Conservation (phyloP, 345 rosid genomes). For the Cardamine occulta region DNA sequence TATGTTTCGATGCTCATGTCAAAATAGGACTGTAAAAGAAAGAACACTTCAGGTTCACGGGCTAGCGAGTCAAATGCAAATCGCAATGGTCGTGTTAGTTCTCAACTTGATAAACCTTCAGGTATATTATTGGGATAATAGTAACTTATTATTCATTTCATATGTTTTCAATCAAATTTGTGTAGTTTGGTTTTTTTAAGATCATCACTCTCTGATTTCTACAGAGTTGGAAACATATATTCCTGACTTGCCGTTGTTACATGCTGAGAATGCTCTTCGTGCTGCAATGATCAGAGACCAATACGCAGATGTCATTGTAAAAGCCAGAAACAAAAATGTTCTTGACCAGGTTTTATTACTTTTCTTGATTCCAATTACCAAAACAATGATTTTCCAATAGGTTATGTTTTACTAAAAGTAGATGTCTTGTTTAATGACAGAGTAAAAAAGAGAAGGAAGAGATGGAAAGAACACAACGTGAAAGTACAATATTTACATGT, state of each 20-base stretch:
- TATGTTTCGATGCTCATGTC: neutral
- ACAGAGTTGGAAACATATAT: conserved; percentile 53
- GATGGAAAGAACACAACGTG: conserved; percentile 68
- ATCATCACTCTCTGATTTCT: conserved; percentile 8
- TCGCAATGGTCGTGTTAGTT: conserved; percentile 58
- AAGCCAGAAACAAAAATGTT: conserved; percentile 68
- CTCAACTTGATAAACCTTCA: conserved; percentile 48
- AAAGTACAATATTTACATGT: conserved; percentile 54
- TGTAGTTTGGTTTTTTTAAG: conserved; percentile 21
- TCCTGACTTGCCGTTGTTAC: conserved; percentile 56
- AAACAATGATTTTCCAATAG: neutral
- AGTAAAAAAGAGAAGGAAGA: conserved; percentile 72
- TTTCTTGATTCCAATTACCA: conserved; percentile 33
- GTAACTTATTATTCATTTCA: conserved; percentile 44
- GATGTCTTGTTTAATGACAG: conserved; percentile 43
- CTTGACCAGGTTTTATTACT: conserved; percentile 58
- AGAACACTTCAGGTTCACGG: conserved; percentile 48
- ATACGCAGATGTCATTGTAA: conserved; percentile 74
- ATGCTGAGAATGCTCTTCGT: conserved; percentile 80
- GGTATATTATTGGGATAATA: conserved; percentile 54
- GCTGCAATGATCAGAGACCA: conserved; percentile 77
- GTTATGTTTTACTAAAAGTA: conserved; percentile 6
- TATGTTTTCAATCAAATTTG: neutral
- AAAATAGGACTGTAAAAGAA: conserved; percentile 54
- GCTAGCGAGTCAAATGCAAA: conserved; percentile 64